Percentiles rank a stretch among this genome's conserved stretches.
Conservation (phyloP, 768 basidiomycete genomes). For the Suillus decipiens region DNA sequence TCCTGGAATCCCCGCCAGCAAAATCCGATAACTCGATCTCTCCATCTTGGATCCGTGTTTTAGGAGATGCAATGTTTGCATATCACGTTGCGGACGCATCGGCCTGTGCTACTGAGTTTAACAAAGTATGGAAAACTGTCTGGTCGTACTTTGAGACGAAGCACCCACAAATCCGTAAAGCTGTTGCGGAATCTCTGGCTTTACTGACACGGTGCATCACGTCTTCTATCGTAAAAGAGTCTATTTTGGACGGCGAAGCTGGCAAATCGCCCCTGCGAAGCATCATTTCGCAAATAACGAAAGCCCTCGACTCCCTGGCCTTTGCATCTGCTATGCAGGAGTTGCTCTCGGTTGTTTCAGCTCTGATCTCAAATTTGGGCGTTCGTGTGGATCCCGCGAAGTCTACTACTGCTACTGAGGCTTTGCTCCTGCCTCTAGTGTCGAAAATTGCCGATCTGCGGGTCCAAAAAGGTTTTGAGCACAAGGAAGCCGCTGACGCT, state of each 20-base stretch:
- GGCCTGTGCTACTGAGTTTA: conserved; percentile 54
- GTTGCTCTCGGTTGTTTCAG: conserved; percentile 69
- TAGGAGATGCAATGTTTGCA: conserved; percentile 73
- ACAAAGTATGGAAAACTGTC: conserved; percentile 68
- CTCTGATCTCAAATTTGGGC: conserved; percentile 65
- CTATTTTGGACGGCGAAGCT: conserved; percentile 46
- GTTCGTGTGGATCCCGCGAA: conserved; percentile 43
- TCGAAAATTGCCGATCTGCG: conserved; percentile 73
- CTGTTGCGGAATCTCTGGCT: conserved; percentile 63
- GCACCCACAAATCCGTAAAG: conserved; percentile 59
- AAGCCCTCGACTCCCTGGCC: conserved; percentile 70
- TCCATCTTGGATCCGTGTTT: conserved; percentile 76
- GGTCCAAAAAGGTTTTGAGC: conserved; percentile 80
- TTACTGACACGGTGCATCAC: conserved; percentile 73
- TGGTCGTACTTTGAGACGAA: conserved; percentile 80
- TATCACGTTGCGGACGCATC: conserved; percentile 53
- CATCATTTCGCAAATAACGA: conserved; percentile 62
- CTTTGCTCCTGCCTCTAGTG: conserved; percentile 68
- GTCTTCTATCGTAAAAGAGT: conserved; percentile 53
- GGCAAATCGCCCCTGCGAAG: conserved; percentile 58
- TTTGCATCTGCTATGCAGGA: conserved; percentile 80
- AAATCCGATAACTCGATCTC: conserved; percentile 68
- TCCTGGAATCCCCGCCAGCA: conserved; percentile 68
- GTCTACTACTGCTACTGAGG: conserved; percentile 63
- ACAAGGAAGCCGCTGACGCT: conserved; percentile 84